Evolutionary conservation across 1,284 basidiomycete genomes (phyloP).

Genomic region (Malassezia caprae): DNA sequence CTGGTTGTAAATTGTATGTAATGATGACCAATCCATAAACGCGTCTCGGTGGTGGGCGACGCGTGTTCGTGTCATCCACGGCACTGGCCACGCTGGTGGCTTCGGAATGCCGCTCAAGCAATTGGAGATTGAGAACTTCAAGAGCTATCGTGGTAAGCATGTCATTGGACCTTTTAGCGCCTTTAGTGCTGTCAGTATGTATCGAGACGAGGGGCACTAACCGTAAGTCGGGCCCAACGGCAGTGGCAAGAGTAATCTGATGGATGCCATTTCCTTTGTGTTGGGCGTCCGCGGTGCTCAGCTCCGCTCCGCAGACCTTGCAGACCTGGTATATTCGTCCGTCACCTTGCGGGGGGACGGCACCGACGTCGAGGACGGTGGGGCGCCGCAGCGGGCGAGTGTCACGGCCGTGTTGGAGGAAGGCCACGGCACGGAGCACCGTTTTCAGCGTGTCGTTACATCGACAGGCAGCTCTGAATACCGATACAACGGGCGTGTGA

Average conservation of each 20-base stretch:
- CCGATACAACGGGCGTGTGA: constrained; percentile 35
- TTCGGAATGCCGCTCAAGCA: constrained; percentile 37
- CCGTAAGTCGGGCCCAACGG: constrained; percentile 73
- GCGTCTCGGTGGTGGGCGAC: background rate
- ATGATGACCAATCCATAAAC: background rate
- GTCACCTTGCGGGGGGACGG: constrained; percentile 39
- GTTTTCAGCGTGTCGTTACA: constrained; percentile 75
- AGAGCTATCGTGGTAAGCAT: constrained; percentile 67
- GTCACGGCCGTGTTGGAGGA: constrained; percentile 85
- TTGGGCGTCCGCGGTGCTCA: constrained; percentile 90
- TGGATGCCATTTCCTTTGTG: constrained; percentile 99
- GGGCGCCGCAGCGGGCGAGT: constrained; percentile 79
- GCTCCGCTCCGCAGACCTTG: constrained; percentile 80
- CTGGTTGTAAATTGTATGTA: background rate
- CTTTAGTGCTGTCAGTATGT: constrained; percentile 77
- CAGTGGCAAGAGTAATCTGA: constrained; percentile 95
- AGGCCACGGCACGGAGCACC: constrained; percentile 66
- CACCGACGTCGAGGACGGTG: constrained; percentile 50
- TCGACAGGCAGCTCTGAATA: constrained; percentile 63
- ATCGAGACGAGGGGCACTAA: background rate
- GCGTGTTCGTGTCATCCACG: background rate
- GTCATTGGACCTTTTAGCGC: constrained; percentile 79
- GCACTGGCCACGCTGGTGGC: background rate
- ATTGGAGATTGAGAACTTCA: constrained; percentile 47
- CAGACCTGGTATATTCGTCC: constrained; percentile 74